Conservation (phyloP, 805 yeast genomes). For the Yamadazyma takamatsuzukensis region DNA sequence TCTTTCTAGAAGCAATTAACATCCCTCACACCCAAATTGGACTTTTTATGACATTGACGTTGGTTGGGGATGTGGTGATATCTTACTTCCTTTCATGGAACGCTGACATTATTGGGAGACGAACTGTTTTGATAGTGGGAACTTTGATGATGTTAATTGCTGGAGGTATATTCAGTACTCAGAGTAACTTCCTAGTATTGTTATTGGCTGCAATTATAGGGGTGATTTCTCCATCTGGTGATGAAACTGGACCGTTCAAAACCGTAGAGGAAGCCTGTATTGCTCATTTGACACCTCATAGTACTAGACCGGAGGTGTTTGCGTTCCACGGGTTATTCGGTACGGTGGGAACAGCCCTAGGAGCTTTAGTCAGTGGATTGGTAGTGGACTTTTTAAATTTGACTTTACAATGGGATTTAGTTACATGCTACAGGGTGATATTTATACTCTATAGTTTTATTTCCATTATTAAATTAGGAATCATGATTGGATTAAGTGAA, state of each 20-base stretch:
- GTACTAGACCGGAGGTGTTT: constrained; percentile 65
- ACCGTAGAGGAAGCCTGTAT: constrained; percentile 80
- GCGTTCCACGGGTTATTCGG: constrained; percentile 71
- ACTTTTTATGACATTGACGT: constrained; percentile 73
- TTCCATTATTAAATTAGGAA: constrained; percentile 49
- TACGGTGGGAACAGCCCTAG: constrained; percentile 70
- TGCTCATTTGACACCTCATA: constrained; percentile 70
- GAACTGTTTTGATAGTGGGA: constrained; percentile 61
- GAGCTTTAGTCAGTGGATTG: constrained; percentile 62
- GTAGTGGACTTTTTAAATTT: constrained; percentile 45
- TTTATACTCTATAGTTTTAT: constrained; percentile 55
- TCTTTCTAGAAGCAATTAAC: constrained; percentile 55
- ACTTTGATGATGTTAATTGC: constrained; percentile 63
- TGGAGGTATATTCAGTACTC: constrained; percentile 61
- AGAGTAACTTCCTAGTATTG: constrained; percentile 50
- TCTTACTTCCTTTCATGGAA: constrained; percentile 74
- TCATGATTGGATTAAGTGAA: constrained; percentile 49
- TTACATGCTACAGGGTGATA: constrained; percentile 49
- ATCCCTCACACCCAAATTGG: constrained; percentile 63
- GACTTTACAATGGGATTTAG: constrained; percentile 26
- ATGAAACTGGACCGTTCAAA: constrained; percentile 88
- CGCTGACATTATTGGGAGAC: constrained; percentile 68
- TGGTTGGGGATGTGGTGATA: constrained; percentile 72
- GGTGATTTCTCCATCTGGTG: constrained; percentile 85
- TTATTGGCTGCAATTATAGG: constrained; percentile 75